These are phyloP conservation scores for Heliocybe sulcata DNA, from an alignment of 1,284 basidiomycete species.

Conservation along the genomic window DNA sequence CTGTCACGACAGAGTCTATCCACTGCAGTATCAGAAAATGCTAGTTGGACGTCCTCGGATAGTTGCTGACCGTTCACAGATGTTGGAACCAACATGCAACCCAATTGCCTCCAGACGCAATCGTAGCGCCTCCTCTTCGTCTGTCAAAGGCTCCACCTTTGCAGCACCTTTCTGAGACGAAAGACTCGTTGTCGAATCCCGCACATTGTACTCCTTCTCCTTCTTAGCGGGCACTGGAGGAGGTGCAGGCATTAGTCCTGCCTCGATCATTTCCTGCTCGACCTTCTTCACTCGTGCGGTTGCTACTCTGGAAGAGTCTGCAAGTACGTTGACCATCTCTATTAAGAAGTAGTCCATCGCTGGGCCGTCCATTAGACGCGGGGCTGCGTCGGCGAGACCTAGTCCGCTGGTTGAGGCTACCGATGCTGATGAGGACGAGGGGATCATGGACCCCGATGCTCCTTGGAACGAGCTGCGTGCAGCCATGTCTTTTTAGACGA, in stretches of 20 bases:
- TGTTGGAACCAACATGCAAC: slow-evolving; percentile 79
- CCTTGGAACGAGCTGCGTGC: not conserved
- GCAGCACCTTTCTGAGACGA: slow-evolving; percentile 24
- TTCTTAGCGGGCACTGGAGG: slow-evolving; percentile 32
- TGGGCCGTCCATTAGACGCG: slow-evolving; percentile 60
- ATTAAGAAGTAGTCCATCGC: slow-evolving; percentile 84
- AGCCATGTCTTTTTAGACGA: not conserved
- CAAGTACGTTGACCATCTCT: slow-evolving; percentile 67
- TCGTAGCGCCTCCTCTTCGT: slow-evolving; percentile 68
- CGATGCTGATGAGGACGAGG: slow-evolving; percentile 21
- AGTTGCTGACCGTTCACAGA: slow-evolving; percentile 71
- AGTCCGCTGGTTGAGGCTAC: slow-evolving; percentile 30
- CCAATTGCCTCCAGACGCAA: slow-evolving; percentile 79
- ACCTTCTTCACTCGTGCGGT: slow-evolving; percentile 54
- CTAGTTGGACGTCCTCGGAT: slow-evolving; percentile 6
- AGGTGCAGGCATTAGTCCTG: slow-evolving; percentile 50
- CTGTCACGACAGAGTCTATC: slow-evolving; percentile 69
- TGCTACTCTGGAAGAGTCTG: slow-evolving; percentile 65
- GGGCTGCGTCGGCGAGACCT: slow-evolving; percentile 53
- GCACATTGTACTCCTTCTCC: slow-evolving; percentile 21
- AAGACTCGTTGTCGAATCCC: slow-evolving; percentile 47
- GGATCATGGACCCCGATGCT: slow-evolving; percentile 14
- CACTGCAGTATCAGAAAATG: not conserved
- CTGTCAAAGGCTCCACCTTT: slow-evolving; percentile 33
- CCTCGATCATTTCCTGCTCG: slow-evolving; percentile 70